A percentile compares a stretch with the other conserved stretches of the same genome.
Evolutionary conservation across 75 land plant species (phyloP).

Genomic region (Azolla pinnata): DNA sequence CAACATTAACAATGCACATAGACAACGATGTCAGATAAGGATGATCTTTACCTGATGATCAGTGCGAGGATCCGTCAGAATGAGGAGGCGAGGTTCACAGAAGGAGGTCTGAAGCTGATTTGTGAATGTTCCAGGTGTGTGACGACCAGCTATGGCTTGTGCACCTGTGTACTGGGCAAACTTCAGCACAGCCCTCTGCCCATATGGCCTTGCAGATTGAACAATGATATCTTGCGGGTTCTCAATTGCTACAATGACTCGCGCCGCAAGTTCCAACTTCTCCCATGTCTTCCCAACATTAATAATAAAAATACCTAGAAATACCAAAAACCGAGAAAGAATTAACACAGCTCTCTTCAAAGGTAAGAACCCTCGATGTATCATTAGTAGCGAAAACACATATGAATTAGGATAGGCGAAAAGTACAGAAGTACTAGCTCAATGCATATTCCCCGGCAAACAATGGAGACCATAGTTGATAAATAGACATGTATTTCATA

Average conservation of each 20-base stretch:
- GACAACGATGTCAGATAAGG: not conserved
- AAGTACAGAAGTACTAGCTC: no score
- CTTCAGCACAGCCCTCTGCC: constrained; percentile 65
- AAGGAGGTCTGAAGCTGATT: constrained; percentile 73
- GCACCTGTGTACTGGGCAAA: constrained; percentile 75
- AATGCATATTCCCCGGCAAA: no score
- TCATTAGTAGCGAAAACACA: no score
- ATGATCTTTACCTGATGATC: constrained; percentile 51
- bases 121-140: constrained; percentile 80
- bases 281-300: constrained; percentile 80
- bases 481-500: no score
- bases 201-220: constrained; percentile 79
- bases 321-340: not conserved
- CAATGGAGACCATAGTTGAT: no score
- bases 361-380: no score
- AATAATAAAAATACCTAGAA: constrained; percentile 61
- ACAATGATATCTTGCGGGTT: constrained; percentile 81
- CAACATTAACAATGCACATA: not conserved
- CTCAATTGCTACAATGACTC: constrained; percentile 75
- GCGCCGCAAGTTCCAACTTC: constrained; percentile 62
- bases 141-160: constrained; percentile 63
- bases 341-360: no score
- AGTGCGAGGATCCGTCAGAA: constrained; percentile 74
- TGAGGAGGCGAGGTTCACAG: constrained; percentile 60
- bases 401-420: no score